Conservation (phyloP, 768 basidiomycete genomes). For the Tricholoma hemisulphureum region DNA sequence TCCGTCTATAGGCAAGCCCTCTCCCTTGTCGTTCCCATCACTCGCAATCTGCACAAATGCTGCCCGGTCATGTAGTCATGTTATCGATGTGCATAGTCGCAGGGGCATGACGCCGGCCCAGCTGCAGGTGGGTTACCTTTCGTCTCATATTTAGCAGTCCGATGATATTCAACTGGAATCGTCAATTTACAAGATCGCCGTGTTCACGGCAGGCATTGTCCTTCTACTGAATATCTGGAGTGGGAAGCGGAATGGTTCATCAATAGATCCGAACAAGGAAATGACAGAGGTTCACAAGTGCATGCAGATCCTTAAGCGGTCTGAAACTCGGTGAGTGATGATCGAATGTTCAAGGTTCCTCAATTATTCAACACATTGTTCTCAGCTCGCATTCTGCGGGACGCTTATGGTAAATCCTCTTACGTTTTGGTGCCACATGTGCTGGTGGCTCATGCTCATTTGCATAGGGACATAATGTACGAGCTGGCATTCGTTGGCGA, state of each 20-base stretch:
- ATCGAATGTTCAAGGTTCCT: not conserved
- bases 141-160: conserved; percentile 3
- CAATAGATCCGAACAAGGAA: conserved; percentile 50
- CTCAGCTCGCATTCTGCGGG: conserved; percentile 44
- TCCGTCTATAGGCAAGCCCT: conserved; percentile 51
- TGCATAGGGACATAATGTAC: conserved; percentile 64
- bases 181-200: conserved; percentile 31
- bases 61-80: conserved; percentile 77
- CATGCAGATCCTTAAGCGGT: conserved; percentile 48
- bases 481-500: conserved; percentile 73
- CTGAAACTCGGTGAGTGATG: conserved; percentile 33
- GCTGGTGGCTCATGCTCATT: conserved; percentile 21
- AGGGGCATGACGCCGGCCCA: conserved; percentile 35
- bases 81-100: conserved; percentile 59
- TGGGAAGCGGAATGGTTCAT: conserved; percentile 48
- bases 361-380: not conserved
- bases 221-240: conserved; percentile 70
- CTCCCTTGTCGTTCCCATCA: conserved; percentile 56
- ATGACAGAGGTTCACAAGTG: conserved; percentile 68
- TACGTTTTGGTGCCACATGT: conserved; percentile 15
- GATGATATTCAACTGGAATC: not conserved
- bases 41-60: conserved; percentile 78
- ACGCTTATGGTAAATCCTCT: conserved; percentile 38
- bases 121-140: conserved; percentile 30
- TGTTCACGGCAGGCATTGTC: conserved; percentile 52